These are phyloP conservation scores for Argentina anserina DNA, from an alignment of 306 rosid species.

Conservation along the genomic window DNA sequence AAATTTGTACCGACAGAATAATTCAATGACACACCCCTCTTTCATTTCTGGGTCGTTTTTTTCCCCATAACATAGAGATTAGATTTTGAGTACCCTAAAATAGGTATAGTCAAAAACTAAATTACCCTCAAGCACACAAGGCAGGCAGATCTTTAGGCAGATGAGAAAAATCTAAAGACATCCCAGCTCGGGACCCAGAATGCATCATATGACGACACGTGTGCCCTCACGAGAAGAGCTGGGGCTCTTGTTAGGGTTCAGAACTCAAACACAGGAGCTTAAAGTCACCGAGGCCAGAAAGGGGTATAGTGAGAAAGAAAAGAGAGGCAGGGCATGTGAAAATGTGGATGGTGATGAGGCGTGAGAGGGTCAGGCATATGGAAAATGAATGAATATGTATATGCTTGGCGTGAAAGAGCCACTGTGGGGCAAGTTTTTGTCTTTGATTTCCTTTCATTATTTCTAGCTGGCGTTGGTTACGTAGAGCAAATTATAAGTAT, in stretches of 20 bases:
- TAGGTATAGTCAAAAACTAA: constrained; percentile 40
- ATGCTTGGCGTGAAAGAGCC: constrained; percentile 52
- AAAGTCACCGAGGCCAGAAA: constrained; percentile 24
- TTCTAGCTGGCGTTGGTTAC: not conserved
- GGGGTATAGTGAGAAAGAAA: constrained; percentile 7
- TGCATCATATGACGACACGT: constrained; percentile 36
- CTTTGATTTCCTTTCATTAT: not conserved
- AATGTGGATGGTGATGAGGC: constrained; percentile 12
- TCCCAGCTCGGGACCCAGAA: constrained; percentile 24
- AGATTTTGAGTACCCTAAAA: constrained; percentile 17
- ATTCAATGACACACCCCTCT: constrained; percentile 27
- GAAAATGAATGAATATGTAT: constrained; percentile 12
- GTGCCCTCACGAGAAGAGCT: constrained; percentile 10
- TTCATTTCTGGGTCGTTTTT: constrained; percentile 24
- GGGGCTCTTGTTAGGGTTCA: not conserved
- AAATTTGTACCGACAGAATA: constrained; percentile 35
- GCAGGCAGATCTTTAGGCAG: constrained; percentile 38
- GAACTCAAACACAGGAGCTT: constrained; percentile 22
- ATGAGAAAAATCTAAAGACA: constrained; percentile 24
- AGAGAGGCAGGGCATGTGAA: constrained; percentile 37
- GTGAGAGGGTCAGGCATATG: constrained; percentile 24
- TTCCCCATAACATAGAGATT: not conserved
- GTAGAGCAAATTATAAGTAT: not conserved
- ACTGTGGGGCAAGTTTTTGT: constrained; percentile 21
- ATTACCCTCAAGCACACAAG: constrained; percentile 1